Evolutionary conservation across 2,329 filamentous ascomycete species (phyloP), one percentile per base, ranked within the genome.

Genomic region (Colletotrichum melonis): DNA sequence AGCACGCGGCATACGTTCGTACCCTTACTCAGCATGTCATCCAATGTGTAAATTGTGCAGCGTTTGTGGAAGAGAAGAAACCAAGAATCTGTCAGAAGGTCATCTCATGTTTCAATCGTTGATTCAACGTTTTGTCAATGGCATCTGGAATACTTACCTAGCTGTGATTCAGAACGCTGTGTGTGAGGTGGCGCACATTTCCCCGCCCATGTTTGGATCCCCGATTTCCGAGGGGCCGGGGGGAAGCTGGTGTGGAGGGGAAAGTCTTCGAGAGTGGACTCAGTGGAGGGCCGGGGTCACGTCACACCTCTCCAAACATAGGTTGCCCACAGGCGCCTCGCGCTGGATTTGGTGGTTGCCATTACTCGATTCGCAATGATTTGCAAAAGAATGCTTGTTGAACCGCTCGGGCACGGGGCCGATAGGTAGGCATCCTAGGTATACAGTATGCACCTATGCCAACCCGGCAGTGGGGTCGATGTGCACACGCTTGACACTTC

Each of bases 311-410:
- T 26, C 24, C 46, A 42, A 54, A 62, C 42, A 52, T 35, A 16
- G 63, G 46, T 49, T 24, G 26, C 46, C 26, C 46, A 32, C 24
- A 16, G 32, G 55, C 57, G 49, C 28, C 57, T 60, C 26, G 49
- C 42, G 42, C 69, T 66, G 54, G n/a, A 42, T 54, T 52, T 54
- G 32, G 32, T 55, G 11, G 42, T 30, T 63, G 38, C 56, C 46
- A 16, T 46, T 69, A 26, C 64, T 59, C 59, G 28, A 55, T 69
- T 68, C 26, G 69, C 42, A 26, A 63, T 42, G 30, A 69, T 69
- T 58, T 69, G 66, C 69, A 32, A 69, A 46, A 30, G 11, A 56
- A 56, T 57, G 24, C 56, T 56, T 7, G 42, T 42, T 42, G 42
- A 28, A 38, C 63, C 56, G 38, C 30, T 60, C 49, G 42, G 42